Percentiles rank a stretch among this genome's conserved stretches.
These are phyloP conservation scores for Leccinum disarticulatum DNA, from an alignment of 768 basidiomycete species.

Conservation along the genomic window DNA sequence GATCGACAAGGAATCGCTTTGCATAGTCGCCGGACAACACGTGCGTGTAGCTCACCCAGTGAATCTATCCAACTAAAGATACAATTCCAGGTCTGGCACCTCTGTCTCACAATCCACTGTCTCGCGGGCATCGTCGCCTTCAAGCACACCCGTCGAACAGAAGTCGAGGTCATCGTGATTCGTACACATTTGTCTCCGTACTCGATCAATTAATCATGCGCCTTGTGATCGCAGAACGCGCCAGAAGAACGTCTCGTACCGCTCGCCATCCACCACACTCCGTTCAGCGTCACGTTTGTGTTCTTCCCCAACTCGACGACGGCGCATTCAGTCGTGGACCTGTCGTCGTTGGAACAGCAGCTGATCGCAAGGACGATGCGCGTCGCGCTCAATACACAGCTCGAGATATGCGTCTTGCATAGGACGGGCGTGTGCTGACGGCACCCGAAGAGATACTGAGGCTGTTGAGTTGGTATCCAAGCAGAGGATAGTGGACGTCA, in stretches of 20 bases:
- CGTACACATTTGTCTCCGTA: slow-evolving; percentile 27
- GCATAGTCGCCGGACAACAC: slow-evolving; percentile 88
- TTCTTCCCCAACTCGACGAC: slow-evolving; percentile 59
- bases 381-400: slow-evolving; percentile 85
- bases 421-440: slow-evolving; percentile 69
- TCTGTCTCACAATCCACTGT: slow-evolving; percentile 87
- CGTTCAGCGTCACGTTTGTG: slow-evolving; percentile 92
- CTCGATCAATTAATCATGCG: neutral
- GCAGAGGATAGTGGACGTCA: no score
- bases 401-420: slow-evolving; percentile 89
- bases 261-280: slow-evolving; percentile 89
- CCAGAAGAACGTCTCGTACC: slow-evolving; percentile 87
- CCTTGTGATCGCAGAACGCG: slow-evolving; percentile 55
- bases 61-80: neutral
- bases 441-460: slow-evolving; percentile 41
- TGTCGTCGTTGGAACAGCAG: slow-evolving; percentile 74
- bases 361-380: slow-evolving; percentile 64
- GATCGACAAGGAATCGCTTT: slow-evolving; percentile 92
- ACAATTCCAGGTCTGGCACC: slow-evolving; percentile 82
- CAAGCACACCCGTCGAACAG: slow-evolving; percentile 87
- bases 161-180: slow-evolving; percentile 90
- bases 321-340: slow-evolving; percentile 67
- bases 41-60: slow-evolving; percentile 40
- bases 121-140: slow-evolving; percentile 84
- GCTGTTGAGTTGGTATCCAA: slow-evolving; percentile 34